Evolutionary conservation across 2,329 filamentous ascomycete species (phyloP).

Genomic region (Scleromitrula shiraiana): DNA sequence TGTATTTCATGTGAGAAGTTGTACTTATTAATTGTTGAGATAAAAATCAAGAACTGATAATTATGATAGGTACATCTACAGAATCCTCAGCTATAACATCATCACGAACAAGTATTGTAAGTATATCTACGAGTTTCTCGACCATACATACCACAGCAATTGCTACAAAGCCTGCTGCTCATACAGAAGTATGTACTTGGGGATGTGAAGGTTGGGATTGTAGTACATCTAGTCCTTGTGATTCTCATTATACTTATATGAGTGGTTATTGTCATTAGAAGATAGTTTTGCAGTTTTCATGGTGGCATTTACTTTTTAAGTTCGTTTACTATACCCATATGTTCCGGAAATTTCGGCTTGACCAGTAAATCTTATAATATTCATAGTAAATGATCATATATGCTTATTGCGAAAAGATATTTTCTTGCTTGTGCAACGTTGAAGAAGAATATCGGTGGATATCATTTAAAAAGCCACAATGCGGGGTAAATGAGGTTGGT

Average conservation of each 20-base stretch:
- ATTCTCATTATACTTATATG: background rate
- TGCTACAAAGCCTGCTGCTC: background rate
- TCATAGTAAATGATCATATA: background rate
- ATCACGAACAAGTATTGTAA: background rate
- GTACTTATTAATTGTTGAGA: no score
- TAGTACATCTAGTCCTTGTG: background rate
- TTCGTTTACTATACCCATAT: no score
- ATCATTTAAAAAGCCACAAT: no score
- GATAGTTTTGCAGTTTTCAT: background rate
- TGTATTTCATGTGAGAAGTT: background rate
- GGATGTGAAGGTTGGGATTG: conserved; percentile 9
- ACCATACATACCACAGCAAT: background rate
- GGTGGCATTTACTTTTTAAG: no score
- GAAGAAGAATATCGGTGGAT: no score
- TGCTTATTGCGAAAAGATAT: no score
- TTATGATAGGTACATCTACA: background rate
- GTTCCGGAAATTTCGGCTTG: no score
- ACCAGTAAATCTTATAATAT: background rate
- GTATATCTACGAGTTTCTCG: background rate
- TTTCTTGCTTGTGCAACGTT: no score
- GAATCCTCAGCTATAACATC: background rate
- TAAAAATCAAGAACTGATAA: no score
- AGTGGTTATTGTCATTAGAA: conserved; percentile 4
- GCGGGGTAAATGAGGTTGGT: background rate
- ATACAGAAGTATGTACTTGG: conserved; percentile 6